Evolutionary conservation across 345 rosid genomes (phyloP).

Genomic region (Euphorbia tirucalli): DNA sequence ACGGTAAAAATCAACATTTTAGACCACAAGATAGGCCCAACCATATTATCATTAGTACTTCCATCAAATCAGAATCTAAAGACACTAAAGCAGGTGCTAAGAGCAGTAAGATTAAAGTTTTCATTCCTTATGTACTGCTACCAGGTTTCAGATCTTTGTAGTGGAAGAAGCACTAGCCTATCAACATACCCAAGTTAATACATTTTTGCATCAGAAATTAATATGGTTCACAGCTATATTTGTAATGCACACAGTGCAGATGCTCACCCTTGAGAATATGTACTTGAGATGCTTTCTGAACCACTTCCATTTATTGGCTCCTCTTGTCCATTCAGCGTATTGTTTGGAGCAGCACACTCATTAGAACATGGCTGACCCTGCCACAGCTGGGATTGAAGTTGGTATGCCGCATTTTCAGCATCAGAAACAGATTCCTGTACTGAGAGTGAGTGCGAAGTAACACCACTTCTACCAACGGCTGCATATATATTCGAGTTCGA

Average conservation of each 20-base stretch:
- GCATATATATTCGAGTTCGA: conserved; percentile 24
- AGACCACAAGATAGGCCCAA: background rate
- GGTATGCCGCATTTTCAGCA: conserved; percentile 46
- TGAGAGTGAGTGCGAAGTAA: conserved; percentile 34
- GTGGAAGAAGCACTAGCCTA: conserved; percentile 5
- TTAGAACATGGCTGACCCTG: conserved; percentile 34
- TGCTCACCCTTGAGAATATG: conserved; percentile 66
- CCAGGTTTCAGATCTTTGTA: background rate
- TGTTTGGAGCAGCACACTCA: conserved; percentile 31
- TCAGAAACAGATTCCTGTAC: conserved; percentile 41
- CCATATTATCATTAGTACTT: background rate
- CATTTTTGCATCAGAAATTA: background rate
- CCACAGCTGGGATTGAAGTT: conserved; percentile 43
- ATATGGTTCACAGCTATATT: background rate
- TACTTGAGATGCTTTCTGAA: conserved; percentile 43
- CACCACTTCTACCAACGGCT: conserved; percentile 35
- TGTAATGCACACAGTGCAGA: conserved; percentile 1
- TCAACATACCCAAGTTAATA: background rate
- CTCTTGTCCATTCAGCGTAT: conserved; percentile 29
- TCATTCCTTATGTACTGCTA: background rate
- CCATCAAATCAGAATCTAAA: background rate
- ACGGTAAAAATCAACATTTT: background rate
- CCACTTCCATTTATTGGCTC: conserved; percentile 30
- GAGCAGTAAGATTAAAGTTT: background rate
- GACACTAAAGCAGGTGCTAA: background rate